phyloP scores from a whole-genome alignment of 2,329 filamentous ascomycete species.

The Pseudogymnoascus sp. region DNA sequence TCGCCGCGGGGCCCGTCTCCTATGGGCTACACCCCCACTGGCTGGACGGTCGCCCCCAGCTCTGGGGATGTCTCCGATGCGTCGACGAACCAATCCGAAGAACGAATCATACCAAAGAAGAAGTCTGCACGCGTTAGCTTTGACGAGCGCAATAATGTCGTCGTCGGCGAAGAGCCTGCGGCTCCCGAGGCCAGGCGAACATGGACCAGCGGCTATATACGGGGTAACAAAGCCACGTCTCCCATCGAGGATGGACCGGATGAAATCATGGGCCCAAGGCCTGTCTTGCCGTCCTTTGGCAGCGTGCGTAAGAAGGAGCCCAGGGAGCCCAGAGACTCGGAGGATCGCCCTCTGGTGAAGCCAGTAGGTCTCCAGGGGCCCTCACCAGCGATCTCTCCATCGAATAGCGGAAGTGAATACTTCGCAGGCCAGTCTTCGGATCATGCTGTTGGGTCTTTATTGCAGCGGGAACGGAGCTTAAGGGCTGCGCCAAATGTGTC shows the following conservation, averaged over 20 bases:
- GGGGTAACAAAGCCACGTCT: constrained; percentile 41
- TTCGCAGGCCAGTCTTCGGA: constrained; percentile 47
- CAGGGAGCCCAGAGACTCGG: constrained; percentile 37
- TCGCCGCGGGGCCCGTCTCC: constrained; percentile 47
- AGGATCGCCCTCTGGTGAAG: constrained; percentile 52
- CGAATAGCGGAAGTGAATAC: constrained; percentile 17
- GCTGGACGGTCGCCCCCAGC: constrained; percentile 24
- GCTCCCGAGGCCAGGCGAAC: constrained; percentile 34
- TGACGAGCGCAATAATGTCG: constrained; percentile 55
- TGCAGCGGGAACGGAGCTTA: constrained; percentile 47
- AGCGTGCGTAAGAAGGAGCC: constrained; percentile 59
- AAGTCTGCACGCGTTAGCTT: constrained; percentile 73
- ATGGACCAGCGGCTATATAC: constrained; percentile 47
- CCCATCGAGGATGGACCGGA: constrained; percentile 57
- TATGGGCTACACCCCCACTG: constrained; percentile 40
- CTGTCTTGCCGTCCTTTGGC: constrained; percentile 66
- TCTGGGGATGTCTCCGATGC: constrained; percentile 22
- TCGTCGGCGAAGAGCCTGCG: constrained; percentile 43
- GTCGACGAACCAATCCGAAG: constrained; percentile 15
- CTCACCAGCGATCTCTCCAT: constrained; percentile 22
- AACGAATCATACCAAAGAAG: constrained; percentile 39
- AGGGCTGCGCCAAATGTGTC: constrained; percentile 48
- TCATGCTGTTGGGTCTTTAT: constrained; percentile 47
- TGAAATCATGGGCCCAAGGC: constrained; percentile 66
- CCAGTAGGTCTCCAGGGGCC: constrained; percentile 32